Percentiles rank a stretch among this genome's conserved stretches.
These are phyloP conservation scores for Candida glucosophila DNA, from an alignment of 1,139 yeast genomes.

Conservation along the genomic window DNA sequence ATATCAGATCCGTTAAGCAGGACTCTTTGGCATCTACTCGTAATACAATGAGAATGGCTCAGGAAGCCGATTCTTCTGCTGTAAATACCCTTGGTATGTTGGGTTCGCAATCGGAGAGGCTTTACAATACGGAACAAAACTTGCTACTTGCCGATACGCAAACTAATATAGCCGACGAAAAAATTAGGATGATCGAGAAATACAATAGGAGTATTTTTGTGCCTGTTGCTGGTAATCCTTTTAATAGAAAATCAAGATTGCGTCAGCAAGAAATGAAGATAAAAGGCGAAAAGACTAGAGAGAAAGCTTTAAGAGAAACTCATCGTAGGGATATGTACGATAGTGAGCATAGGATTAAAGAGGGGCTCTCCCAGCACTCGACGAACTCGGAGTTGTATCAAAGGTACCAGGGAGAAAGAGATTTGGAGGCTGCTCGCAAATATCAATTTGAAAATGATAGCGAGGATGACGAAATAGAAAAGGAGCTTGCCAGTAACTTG, in stretches of 20 bases:
- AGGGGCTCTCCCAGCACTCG: slow-evolving; percentile 32
- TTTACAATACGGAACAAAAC: slow-evolving; percentile 72
- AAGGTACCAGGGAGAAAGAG: slow-evolving; percentile 42
- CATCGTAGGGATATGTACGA: slow-evolving; percentile 36
- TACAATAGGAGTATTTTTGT: slow-evolving; percentile 78
- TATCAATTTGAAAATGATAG: slow-evolving; percentile 47
- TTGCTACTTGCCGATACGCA: slow-evolving; percentile 75
- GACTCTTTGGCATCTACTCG: slow-evolving; percentile 82
- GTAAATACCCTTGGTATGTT: slow-evolving; percentile 84
- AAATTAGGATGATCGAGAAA: slow-evolving; percentile 71
- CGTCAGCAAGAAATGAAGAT: slow-evolving; percentile 70
- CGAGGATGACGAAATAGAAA: slow-evolving; percentile 54
- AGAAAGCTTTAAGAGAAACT: slow-evolving; percentile 40
- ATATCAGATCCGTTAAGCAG: slow-evolving; percentile 77
- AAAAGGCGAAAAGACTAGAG: slow-evolving; percentile 57
- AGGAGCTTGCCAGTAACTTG: slow-evolving; percentile 44
- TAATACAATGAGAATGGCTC: slow-evolving; percentile 80
- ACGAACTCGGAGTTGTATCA: slow-evolving; percentile 32
- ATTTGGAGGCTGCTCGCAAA: slow-evolving; percentile 39
- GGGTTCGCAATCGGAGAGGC: slow-evolving; percentile 83
- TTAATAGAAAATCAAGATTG: slow-evolving; percentile 70
- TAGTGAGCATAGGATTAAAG: slow-evolving; percentile 38
- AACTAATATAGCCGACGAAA: slow-evolving; percentile 73
- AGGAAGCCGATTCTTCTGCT: slow-evolving; percentile 88
- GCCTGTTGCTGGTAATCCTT: slow-evolving; percentile 78